Evolutionary conservation across 2,329 filamentous ascomycete genomes (phyloP).

Genomic region (Chaetomium globosum): DNA sequence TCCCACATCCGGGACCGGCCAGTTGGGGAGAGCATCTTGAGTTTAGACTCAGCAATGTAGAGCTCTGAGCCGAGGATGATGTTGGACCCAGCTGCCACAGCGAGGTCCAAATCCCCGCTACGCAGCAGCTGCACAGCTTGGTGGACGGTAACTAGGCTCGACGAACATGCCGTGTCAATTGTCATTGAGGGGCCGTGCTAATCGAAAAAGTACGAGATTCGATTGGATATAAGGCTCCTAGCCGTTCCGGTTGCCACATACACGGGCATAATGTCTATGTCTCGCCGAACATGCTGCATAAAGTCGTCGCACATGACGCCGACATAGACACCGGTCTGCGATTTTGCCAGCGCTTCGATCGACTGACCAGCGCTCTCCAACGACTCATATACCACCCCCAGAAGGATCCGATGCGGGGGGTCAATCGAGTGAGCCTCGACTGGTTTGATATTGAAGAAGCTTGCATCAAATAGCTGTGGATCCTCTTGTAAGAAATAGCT

Average conservation of each 20-base stretch:
- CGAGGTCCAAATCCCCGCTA: too few species aligned
- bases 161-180: too few species aligned
- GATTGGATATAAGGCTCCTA: too few species aligned
- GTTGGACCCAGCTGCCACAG: too few species aligned
- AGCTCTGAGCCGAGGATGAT: too few species aligned
- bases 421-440: conserved; percentile 28
- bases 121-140: too few species aligned
- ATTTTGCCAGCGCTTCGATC: conserved; percentile 37
- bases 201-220: too few species aligned
- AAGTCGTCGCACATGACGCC: conserved; percentile 42
- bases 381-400: conserved; percentile 30
- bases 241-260: conserved; percentile 39
- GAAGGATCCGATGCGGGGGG: conserved; percentile 29
- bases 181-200: too few species aligned
- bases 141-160: too few species aligned
- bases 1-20: too few species aligned
- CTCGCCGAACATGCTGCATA: conserved; percentile 1
- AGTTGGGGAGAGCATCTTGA: too few species aligned
- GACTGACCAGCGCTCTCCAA: conserved; percentile 38
- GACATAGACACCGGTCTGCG: conserved; percentile 41
- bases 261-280: conserved; percentile 20
- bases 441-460: conserved; percentile 28
- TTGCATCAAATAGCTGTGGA: conserved; percentile 23
- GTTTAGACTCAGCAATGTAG: too few species aligned
- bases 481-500: conserved; percentile 26